A percentile compares a stretch with the other conserved stretches of the same genome.
These are phyloP conservation scores for Dryas drummondii DNA, from an alignment of 306 rosid genomes.

Conservation along the genomic window DNA sequence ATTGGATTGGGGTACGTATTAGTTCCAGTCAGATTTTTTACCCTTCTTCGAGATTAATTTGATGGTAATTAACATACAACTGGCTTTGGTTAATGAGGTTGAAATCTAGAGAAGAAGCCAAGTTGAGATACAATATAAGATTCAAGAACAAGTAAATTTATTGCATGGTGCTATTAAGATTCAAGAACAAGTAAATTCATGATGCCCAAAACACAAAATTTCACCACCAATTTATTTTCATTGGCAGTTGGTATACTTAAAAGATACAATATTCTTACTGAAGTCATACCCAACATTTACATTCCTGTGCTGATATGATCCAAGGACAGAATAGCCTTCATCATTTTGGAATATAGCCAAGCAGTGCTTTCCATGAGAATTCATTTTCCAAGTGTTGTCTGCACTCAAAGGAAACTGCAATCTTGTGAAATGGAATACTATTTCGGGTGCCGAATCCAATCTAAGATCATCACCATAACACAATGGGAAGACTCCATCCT, in stretches of 20 bases:
- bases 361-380: not conserved
- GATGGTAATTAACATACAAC: slow-evolving; percentile 41
- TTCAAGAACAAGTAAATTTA: too few relatives aligned
- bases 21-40: slow-evolving; percentile 76
- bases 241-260: not conserved
- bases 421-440: not conserved
- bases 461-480: not conserved
- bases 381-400: not conserved
- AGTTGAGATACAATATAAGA: slow-evolving; percentile 13
- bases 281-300: not conserved
- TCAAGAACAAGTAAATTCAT: too few relatives aligned
- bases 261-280: too few relatives aligned
- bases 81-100: slow-evolving; percentile 61
- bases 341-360: not conserved
- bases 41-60: slow-evolving; percentile 49
- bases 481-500: not conserved
- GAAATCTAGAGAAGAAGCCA: slow-evolving; percentile 62
- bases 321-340: not conserved
- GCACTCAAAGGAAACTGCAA: not conserved
- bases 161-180: too few relatives aligned
- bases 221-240: not conserved
- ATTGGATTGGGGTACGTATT: slow-evolving; percentile 75
- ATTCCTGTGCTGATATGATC: not conserved
- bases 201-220: too few relatives aligned
- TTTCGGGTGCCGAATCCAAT: not conserved